A percentile compares a stretch with the other conserved stretches of the same genome.
These are phyloP conservation scores for Xylariaceae sp. DNA, from an alignment of 2,329 filamentous ascomycete species.

Conservation along the genomic window DNA sequence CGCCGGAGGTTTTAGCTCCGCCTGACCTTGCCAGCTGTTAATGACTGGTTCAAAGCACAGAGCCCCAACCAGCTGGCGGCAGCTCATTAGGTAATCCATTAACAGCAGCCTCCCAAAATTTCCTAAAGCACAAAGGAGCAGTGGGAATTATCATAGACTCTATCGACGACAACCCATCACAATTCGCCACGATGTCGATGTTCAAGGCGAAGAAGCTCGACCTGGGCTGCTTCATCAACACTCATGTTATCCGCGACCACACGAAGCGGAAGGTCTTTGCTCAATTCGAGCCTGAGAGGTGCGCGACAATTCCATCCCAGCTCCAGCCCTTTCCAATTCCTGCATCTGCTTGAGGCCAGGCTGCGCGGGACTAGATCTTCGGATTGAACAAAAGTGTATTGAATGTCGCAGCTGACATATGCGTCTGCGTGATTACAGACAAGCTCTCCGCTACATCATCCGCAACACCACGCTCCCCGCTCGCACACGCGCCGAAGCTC, in stretches of 20 bases:
- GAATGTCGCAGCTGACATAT: conserved; percentile 10
- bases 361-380: too few species aligned
- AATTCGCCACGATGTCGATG: conserved; percentile 62
- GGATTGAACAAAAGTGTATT: too few species aligned
- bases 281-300: conserved; percentile 85
- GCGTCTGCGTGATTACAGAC: conserved; percentile 48
- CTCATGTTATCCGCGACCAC: conserved; percentile 85
- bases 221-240: conserved; percentile 81
- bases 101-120: conserved; percentile 23
- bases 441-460: conserved; percentile 89
- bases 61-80: not conserved
- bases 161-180: conserved; percentile 9
- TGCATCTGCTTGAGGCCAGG: conserved; percentile 5
- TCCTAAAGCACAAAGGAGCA: too few species aligned
- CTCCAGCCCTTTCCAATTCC: not conserved
- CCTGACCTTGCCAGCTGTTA: not conserved
- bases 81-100: not conserved
- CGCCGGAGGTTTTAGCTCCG: conserved; percentile 5
- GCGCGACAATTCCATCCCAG: too few species aligned
- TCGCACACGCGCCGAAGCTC: conserved; percentile 81
- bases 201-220: conserved; percentile 90
- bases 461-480: conserved; percentile 84
- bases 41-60: not conserved
- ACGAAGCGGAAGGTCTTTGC: conserved; percentile 93
- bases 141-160: too few species aligned